Percentiles rank a stretch among this genome's conserved stretches.
These are phyloP conservation scores for Fusarium torreyae DNA, from an alignment of 2,329 filamentous ascomycete species.

Conservation along the genomic window DNA sequence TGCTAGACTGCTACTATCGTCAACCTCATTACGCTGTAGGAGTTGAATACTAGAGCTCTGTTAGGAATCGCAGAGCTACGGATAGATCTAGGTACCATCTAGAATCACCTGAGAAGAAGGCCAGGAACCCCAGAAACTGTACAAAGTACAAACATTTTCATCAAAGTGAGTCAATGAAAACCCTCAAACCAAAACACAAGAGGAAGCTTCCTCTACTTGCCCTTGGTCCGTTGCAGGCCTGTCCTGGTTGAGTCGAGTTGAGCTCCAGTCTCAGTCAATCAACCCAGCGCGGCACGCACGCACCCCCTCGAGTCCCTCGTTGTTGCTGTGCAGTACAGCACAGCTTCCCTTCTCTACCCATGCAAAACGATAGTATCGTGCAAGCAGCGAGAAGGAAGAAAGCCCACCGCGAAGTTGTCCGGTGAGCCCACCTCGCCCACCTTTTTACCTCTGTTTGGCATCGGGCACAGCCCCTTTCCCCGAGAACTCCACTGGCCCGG, in stretches of 20 bases:
- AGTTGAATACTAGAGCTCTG: conserved; percentile 7
- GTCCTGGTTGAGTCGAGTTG: conserved; percentile 37
- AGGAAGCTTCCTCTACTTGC: conserved; percentile 32
- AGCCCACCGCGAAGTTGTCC: conserved; percentile 31
- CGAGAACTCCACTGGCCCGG: conserved; percentile 50
- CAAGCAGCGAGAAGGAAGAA: conserved; percentile 5
- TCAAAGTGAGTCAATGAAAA: conserved; percentile 26
- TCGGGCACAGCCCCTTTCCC: conserved; percentile 44
- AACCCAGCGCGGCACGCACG: neutral
- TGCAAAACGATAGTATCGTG: conserved; percentile 34
- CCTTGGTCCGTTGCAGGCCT: conserved; percentile 49
- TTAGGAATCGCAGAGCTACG: conserved; percentile 8
- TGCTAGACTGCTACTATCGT: conserved; percentile 4
- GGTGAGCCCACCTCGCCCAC: conserved; percentile 48
- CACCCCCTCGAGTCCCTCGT: conserved; percentile 14
- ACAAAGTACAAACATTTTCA: conserved; percentile 20
- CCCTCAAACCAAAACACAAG: conserved; percentile 26
- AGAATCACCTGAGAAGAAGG: conserved; percentile 21
- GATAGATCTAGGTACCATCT: conserved; percentile 10
- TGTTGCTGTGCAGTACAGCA: conserved; percentile 14
- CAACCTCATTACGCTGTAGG: conserved; percentile 1
- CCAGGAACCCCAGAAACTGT: conserved; percentile 18
- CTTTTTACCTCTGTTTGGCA: conserved; percentile 40
- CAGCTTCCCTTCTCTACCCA: conserved; percentile 17
- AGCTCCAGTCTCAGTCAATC: conserved; percentile 33